Evolutionary conservation across 768 basidiomycete genomes (phyloP).

Genomic region (Lentinula edodes): DNA sequence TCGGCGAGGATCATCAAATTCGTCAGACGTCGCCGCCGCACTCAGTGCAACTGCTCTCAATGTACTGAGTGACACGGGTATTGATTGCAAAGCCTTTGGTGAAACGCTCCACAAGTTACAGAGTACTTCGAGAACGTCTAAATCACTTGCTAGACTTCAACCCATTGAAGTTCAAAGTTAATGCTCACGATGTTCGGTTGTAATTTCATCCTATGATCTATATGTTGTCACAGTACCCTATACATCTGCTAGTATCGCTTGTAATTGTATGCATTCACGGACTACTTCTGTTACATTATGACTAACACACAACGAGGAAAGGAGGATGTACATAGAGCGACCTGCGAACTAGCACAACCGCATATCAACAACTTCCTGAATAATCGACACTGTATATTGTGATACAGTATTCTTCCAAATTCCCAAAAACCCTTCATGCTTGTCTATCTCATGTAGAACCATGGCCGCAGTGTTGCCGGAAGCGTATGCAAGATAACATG

Average conservation of each 20-base stretch:
- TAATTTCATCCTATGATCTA: background rate
- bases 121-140: background rate
- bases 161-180: background rate
- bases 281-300: no score
- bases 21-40: background rate
- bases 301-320: no score
- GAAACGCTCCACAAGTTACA: background rate
- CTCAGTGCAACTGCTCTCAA: conserved; percentile 3
- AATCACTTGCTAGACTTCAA: background rate
- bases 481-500: conserved; percentile 11
- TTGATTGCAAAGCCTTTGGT: background rate
- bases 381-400: conserved; percentile 9
- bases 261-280: background rate
- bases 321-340: background rate
- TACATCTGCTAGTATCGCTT: background rate
- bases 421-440: conserved; percentile 6
- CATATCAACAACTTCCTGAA: conserved; percentile 10
- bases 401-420: conserved; percentile 15
- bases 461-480: conserved; percentile 4
- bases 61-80: conserved; percentile 1
- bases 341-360: background rate
- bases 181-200: background rate
- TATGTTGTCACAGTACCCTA: background rate
- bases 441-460: conserved; percentile 9
- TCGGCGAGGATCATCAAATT: background rate